Evolutionary conservation across 1,284 basidiomycete genomes (phyloP).

Genomic region (Heterobasidion parviporum): DNA sequence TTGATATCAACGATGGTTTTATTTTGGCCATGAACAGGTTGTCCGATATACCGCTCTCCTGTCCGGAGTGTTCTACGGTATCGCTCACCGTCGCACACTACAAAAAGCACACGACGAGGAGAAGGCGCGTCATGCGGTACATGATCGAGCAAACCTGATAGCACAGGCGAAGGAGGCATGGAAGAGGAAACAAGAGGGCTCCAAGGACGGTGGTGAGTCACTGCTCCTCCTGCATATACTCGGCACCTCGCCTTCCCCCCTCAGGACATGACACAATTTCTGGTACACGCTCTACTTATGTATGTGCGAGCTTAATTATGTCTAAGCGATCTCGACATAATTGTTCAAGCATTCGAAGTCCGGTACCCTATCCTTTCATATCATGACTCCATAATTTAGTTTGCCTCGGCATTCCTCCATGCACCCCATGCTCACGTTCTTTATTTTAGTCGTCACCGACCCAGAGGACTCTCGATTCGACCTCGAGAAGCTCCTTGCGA

Average conservation of each 20-base stretch:
- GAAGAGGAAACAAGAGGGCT: slow-evolving; percentile 62
- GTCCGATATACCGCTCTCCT: slow-evolving; percentile 92
- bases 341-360: no score
- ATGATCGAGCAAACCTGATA: slow-evolving; percentile 74
- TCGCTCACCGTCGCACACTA: slow-evolving; percentile 86
- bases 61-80: slow-evolving; percentile 87
- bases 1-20: not conserved
- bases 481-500: slow-evolving; percentile 84
- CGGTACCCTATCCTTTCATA: no score
- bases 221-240: not conserved
- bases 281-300: slow-evolving; percentile 8
- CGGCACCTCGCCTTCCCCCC: not conserved
- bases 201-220: slow-evolving; percentile 45
- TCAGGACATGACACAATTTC: not conserved
- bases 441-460: slow-evolving; percentile 70
- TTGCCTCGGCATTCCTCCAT: not conserved
- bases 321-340: no score
- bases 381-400: no score
- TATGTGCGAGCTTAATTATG: no score
- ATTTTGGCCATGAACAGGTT: slow-evolving; percentile 49
- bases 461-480: slow-evolving; percentile 95
- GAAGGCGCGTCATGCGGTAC: slow-evolving; percentile 59
- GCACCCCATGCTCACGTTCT: not conserved
- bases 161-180: slow-evolving; percentile 88
- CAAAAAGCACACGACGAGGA: slow-evolving; percentile 76